Base-by-base conservation (phyloP, 192 early-diverging fungal genomes). In the Mortierella claussenii region DNA sequence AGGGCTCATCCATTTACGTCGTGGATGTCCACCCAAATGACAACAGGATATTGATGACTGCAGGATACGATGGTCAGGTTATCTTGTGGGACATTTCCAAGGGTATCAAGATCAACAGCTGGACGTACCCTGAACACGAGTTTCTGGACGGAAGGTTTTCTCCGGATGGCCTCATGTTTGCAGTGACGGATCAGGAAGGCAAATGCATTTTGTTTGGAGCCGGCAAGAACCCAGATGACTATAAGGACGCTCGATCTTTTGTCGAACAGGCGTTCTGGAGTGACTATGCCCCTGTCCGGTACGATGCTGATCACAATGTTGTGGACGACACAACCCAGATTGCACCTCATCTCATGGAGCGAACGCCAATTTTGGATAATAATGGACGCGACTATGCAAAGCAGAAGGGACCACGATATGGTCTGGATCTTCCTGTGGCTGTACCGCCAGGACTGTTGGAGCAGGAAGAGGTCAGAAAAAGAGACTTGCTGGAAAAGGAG, bases 61-160 rank as follows among this genome's bases (percentile, higher is more conserved):
- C 91, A 10, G 90, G 90, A 2, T 93, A 95, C 76, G 94, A 96
- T 62, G 94, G 94, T 23, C 83, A 86, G 3, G 82, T 94, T 5
- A 86, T 94, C 40, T 57, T 96, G 13, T 97, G 95, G 95, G 89
- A 97, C 68, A 83, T 92, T 17, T 66, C 52, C 2, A 80, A 69
- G 2, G 90, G 92, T 37, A 45, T 56, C 23, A 68, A 87, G 36
- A 55, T 91, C 27, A 86, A 78, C 26, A 46, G 81, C 80, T 80
- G 34, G 85, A 84, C 60, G 68, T 84, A 87, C 23, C 63, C 80
- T 56, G 86, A 89, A 49, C 79, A 80, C 20, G 79, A 75, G 46
- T 83, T 93, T 23, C 85, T 92, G 23, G 90, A 91, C 34, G 91
- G 91, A 10, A 79, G 86, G 18, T 96, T 96, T 64, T 89, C 89